These are phyloP conservation scores for Pleodorina starrii DNA, from an alignment of 139 green algal genomes.

Conservation along the genomic window DNA sequence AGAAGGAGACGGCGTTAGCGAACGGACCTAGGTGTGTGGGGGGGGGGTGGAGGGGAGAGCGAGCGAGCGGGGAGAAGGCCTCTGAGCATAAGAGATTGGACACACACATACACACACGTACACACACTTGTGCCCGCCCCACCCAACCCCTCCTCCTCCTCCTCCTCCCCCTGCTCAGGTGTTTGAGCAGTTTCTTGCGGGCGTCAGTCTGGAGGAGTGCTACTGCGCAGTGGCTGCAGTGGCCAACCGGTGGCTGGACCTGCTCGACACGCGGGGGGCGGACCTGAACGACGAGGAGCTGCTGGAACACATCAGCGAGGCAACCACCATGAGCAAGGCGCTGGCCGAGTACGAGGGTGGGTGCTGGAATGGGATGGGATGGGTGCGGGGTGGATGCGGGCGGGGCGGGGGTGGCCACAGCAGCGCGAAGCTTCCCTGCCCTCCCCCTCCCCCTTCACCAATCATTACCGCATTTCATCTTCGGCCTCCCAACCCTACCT, in stretches of 20 bases:
- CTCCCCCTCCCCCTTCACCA: no score
- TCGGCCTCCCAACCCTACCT: no score
- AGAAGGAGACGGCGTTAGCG: no score
- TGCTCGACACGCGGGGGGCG: constrained; percentile 93
- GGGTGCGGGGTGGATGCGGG: no score
- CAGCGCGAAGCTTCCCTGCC: no score
- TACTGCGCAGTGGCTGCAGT: constrained; percentile 93
- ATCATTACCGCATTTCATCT: no score
- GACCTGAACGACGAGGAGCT: constrained; percentile 94
- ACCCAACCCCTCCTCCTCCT: background rate
- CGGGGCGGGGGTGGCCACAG: no score
- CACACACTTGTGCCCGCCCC: background rate
- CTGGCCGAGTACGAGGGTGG: constrained; percentile 95
- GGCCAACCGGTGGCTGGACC: constrained; percentile 97
- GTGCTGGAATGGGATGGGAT: background rate
- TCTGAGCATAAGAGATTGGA: no score
- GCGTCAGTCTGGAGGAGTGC: constrained; percentile 88
- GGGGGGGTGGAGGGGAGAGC: no score
- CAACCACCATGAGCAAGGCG: constrained; percentile 95
- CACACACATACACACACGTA: no score
- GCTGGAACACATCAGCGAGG: constrained; percentile 94
- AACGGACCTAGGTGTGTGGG: no score
- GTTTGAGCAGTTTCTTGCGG: constrained; percentile 95
- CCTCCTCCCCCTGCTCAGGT: constrained; percentile 71
- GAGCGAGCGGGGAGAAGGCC: no score